These are phyloP conservation scores for Corchorus olitorius DNA, from an alignment of 345 rosid species.

Conservation along the genomic window DNA sequence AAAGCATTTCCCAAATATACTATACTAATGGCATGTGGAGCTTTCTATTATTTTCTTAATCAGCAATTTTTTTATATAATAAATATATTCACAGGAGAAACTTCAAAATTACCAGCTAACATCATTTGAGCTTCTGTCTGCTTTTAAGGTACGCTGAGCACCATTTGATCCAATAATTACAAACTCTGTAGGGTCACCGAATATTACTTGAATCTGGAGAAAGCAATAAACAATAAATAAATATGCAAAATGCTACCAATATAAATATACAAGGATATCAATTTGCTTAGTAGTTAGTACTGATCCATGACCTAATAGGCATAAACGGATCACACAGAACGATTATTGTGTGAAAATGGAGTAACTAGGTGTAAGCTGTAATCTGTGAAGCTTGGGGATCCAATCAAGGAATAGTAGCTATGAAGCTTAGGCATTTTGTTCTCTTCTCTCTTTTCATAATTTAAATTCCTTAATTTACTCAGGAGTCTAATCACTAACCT, in stretches of 20 bases:
- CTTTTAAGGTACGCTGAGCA: constrained; percentile 55
- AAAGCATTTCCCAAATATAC: background rate
- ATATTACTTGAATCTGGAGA: constrained; percentile 67
- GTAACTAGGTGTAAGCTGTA: background rate
- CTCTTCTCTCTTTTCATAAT: background rate
- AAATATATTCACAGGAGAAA: background rate
- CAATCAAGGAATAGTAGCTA: background rate
- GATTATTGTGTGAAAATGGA: background rate
- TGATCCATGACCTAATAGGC: background rate
- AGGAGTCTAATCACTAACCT: background rate
- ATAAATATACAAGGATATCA: background rate
- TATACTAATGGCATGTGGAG: background rate
- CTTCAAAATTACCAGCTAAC: constrained; percentile 54
- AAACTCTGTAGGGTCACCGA: constrained; percentile 64
- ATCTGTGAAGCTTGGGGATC: background rate
- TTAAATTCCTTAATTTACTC: background rate
- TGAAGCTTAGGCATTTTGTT: background rate
- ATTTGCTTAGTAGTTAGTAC: background rate
- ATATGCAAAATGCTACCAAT: background rate
- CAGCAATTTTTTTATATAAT: background rate
- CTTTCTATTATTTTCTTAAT: constrained; percentile 1
- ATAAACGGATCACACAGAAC: background rate
- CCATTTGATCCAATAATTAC: constrained; percentile 53
- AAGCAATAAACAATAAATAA: background rate
- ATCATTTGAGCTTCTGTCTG: constrained; percentile 50